phyloP scores from a whole-genome alignment of 352 stramenopile species.

The Phytophthora agathidicida region DNA sequence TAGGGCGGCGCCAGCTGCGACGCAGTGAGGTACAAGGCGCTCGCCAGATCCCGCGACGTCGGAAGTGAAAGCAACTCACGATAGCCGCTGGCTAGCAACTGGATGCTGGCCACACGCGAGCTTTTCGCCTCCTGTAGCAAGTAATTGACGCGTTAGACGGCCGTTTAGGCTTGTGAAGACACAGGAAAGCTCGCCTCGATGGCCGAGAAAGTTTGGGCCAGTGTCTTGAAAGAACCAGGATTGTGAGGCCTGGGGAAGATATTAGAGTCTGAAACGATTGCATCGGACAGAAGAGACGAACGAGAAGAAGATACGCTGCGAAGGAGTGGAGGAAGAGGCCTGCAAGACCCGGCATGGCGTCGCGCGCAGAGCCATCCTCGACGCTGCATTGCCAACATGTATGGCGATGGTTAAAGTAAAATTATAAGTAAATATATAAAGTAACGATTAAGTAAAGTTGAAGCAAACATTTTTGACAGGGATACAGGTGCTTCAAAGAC shows the following conservation, averaged over 20 bases:
- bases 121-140: conserved; percentile 46
- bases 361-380: conserved; percentile 9
- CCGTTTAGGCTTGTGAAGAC: neutral
- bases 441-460: conserved; percentile 5
- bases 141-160: neutral
- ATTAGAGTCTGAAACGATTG: neutral
- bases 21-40: conserved; percentile 72
- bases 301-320: neutral
- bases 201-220: conserved; percentile 54
- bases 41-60: conserved; percentile 42
- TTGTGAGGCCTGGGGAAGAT: neutral
- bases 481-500: neutral
- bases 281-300: conserved; percentile 6
- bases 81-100: conserved; percentile 52
- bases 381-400: conserved; percentile 10
- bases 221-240: conserved; percentile 42
- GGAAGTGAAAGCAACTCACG: conserved; percentile 40
- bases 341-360: neutral
- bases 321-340: neutral
- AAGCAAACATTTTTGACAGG: neutral
- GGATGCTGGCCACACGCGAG: conserved; percentile 60
- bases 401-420: neutral
- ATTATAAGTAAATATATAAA: neutral
- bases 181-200: conserved; percentile 47
- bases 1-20: conserved; percentile 75